These are phyloP conservation scores for Didymella exigua DNA, from an alignment of 2,329 filamentous ascomycete species.

Conservation along the genomic window DNA sequence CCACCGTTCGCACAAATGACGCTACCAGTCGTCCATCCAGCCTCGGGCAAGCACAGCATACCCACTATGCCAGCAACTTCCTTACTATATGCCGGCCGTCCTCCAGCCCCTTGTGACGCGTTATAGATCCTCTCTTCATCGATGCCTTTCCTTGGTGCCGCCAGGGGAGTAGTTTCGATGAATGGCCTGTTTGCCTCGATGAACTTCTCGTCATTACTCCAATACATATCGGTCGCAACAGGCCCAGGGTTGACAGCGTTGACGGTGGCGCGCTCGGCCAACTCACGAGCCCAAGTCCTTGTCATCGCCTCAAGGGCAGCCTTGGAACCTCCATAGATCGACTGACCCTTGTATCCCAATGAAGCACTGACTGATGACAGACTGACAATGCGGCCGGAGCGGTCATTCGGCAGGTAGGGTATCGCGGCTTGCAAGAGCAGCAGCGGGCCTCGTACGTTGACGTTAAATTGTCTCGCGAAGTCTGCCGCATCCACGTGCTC, in stretches of 20 bases:
- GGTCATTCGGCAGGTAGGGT: constrained; percentile 72
- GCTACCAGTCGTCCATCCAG: constrained; percentile 78
- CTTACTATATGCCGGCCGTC: constrained; percentile 64
- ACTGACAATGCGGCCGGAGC: constrained; percentile 68
- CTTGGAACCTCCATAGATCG: constrained; percentile 69
- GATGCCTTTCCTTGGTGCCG: constrained; percentile 63
- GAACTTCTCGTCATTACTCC: constrained; percentile 61
- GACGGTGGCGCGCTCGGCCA: constrained; percentile 66
- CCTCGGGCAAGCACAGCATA: constrained; percentile 74
- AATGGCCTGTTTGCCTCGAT: constrained; percentile 64
- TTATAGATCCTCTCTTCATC: constrained; percentile 64
- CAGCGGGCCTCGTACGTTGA: constrained; percentile 83
- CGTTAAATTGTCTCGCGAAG: constrained; percentile 73
- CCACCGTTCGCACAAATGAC: constrained; percentile 83
- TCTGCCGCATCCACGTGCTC: constrained; percentile 67
- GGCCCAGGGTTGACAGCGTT: constrained; percentile 71
- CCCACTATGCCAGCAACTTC: constrained; percentile 78
- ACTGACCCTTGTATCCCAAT: constrained; percentile 63
- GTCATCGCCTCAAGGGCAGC: constrained; percentile 72
- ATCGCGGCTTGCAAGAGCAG: constrained; percentile 75
- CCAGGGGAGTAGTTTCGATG: constrained; percentile 68
- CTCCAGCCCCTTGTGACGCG: constrained; percentile 54
- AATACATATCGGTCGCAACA: constrained; percentile 68
- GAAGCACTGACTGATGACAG: constrained; percentile 64
- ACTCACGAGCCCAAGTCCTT: constrained; percentile 68